These are phyloP conservation scores for Globisporangium apiculatum DNA, from an alignment of 352 stramenopile species.

Conservation along the genomic window DNA sequence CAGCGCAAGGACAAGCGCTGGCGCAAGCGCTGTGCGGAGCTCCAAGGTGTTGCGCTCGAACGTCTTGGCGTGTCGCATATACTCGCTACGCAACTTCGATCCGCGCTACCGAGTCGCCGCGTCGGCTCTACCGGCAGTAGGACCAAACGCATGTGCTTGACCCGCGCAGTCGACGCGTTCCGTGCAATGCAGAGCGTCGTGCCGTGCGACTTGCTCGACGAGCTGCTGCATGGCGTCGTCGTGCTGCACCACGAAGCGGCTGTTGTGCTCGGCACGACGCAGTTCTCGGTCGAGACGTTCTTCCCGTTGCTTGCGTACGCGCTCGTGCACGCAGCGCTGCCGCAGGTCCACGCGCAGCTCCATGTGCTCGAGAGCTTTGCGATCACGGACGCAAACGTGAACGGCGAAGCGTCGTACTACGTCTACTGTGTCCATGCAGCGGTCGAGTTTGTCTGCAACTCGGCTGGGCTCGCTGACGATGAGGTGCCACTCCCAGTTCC, in stretches of 20 bases:
- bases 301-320: constrained; percentile 82
- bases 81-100: constrained; percentile 56
- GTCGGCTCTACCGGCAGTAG: constrained; percentile 14
- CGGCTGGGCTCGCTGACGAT: constrained; percentile 13
- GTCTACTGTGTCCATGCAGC: constrained; percentile 83
- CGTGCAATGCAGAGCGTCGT: constrained; percentile 73
- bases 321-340: constrained; percentile 63
- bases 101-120: constrained; percentile 38
- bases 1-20: constrained; percentile 82
- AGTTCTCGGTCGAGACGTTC: constrained; percentile 84
- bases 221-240: constrained; percentile 80
- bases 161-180: constrained; percentile 73
- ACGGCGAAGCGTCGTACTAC: constrained; percentile 86
- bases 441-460: constrained; percentile 83
- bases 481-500: too few relatives aligned
- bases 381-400: constrained; percentile 72
- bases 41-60: constrained; percentile 62
- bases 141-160: constrained; percentile 33
- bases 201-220: constrained; percentile 76
- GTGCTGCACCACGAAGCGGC: constrained; percentile 82
- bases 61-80: constrained; percentile 45
- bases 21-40: constrained; percentile 61
- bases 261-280: constrained; percentile 78
- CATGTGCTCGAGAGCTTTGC: constrained; percentile 80
- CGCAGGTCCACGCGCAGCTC: constrained; percentile 70